Evolutionary conservation across 768 basidiomycete genomes (phyloP).

Genomic region (Cystofilobasidium macerans): DNA sequence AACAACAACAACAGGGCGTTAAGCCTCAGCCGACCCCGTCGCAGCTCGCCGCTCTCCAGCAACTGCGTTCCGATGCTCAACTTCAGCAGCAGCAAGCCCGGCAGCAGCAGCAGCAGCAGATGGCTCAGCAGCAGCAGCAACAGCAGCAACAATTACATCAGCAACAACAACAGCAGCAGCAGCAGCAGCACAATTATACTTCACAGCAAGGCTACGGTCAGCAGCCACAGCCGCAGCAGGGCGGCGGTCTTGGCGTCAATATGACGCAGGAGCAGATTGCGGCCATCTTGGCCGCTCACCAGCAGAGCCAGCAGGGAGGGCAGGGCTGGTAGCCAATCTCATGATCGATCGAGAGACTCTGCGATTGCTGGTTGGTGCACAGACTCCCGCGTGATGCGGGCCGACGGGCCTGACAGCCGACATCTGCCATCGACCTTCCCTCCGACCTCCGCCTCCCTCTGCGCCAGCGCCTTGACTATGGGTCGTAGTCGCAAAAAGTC

Average conservation of each 20-base stretch:
- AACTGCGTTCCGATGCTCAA: not conserved
- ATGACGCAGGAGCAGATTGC: conserved; percentile 2
- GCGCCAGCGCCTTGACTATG: too few relatives aligned
- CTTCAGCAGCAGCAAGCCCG: not conserved
- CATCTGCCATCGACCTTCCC: too few relatives aligned
- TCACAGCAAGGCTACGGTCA: not conserved
- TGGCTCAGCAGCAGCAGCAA: not conserved
- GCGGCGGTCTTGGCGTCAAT: not conserved
- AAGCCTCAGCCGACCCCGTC: not conserved
- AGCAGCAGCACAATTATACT: not conserved
- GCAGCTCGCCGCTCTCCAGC: not conserved
- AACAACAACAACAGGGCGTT: not conserved
- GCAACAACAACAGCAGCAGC: not conserved
- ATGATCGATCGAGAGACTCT: too few relatives aligned
- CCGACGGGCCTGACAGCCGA: too few relatives aligned
- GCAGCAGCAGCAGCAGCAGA: not conserved
- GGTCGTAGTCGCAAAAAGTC: too few relatives aligned
- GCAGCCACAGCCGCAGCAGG: not conserved
- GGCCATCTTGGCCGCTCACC: not conserved
- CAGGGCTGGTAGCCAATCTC: too few relatives aligned
- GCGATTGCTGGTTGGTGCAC: too few relatives aligned
- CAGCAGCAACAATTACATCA: not conserved
- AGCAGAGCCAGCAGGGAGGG: not conserved
- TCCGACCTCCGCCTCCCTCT: too few relatives aligned
- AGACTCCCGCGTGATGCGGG: too few relatives aligned